Percentiles rank a stretch among this genome's conserved stretches.
phyloP scores from a whole-genome alignment of 2,329 filamentous ascomycete species.

The Lasiodiplodia citricola region DNA sequence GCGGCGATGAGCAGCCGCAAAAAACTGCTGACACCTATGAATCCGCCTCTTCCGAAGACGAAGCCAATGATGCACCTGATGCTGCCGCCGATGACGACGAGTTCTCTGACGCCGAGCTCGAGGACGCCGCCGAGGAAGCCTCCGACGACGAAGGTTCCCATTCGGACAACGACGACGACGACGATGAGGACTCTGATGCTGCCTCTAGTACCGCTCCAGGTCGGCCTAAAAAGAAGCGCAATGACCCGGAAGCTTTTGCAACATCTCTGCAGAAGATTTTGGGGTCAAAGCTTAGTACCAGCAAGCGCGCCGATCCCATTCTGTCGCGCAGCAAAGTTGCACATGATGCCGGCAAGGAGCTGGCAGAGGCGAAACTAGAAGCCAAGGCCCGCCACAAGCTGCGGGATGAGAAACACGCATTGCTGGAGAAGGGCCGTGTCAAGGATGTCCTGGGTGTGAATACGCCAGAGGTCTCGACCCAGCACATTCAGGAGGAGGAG shows the following conservation, averaged over 20 bases:
- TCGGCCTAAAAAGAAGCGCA: constrained; percentile 75
- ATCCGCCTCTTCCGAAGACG: background rate
- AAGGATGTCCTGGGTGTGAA: constrained; percentile 78
- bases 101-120: constrained; percentile 31
- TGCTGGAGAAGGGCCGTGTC: constrained; percentile 84
- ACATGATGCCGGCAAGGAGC: constrained; percentile 71
- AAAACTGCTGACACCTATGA: background rate
- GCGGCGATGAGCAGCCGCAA: constrained; percentile 9
- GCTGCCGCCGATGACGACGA: constrained; percentile 48
- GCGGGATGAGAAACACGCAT: constrained; percentile 77
- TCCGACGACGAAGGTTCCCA: constrained; percentile 40
- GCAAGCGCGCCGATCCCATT: constrained; percentile 87
- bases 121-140: constrained; percentile 42
- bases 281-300: constrained; percentile 81
- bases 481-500: constrained; percentile 70
- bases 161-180: constrained; percentile 38
- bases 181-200: constrained; percentile 38
- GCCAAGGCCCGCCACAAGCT: constrained; percentile 79
- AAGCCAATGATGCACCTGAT: constrained; percentile 30
- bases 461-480: constrained; percentile 55
- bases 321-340: constrained; percentile 81
- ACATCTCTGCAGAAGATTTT: constrained; percentile 94
- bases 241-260: constrained; percentile 89
- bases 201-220: constrained; percentile 36
- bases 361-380: constrained; percentile 79